Conservation (phyloP, 345 rosid species). For the Eucalyptus urophylla region DNA sequence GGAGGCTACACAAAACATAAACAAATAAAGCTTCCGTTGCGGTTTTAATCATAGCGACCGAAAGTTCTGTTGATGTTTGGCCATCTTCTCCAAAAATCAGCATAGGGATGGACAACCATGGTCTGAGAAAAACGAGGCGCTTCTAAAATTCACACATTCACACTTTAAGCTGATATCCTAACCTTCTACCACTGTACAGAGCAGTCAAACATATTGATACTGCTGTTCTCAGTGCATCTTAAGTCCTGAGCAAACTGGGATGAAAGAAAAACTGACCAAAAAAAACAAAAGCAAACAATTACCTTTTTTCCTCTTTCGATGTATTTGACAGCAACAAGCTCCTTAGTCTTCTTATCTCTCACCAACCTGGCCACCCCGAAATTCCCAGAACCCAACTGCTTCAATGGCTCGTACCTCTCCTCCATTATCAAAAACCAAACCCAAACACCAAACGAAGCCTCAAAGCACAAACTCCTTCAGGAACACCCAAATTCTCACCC, state of each 20-base stretch:
- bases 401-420: conserved; percentile 66
- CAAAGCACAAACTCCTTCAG: neutral
- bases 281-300: neutral
- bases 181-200: neutral
- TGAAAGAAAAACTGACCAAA: neutral
- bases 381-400: conserved; percentile 81
- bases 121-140: neutral
- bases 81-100: neutral
- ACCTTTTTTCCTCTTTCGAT: conserved; percentile 97
- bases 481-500: neutral
- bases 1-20: neutral
- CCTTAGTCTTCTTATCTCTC: conserved; percentile 68
- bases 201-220: neutral
- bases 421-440: conserved; percentile 9
- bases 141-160: neutral
- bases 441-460: neutral
- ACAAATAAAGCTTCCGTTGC: neutral
- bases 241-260: neutral
- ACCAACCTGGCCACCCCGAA: conserved; percentile 88
- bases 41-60: neutral
- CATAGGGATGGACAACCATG: neutral
- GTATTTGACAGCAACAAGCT: conserved; percentile 88
- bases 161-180: neutral
- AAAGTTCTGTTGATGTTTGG: neutral
- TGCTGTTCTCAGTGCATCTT: neutral